phyloP scores from a whole-genome alignment of 2,329 filamentous ascomycete species.

The Microsporum audouinii region DNA sequence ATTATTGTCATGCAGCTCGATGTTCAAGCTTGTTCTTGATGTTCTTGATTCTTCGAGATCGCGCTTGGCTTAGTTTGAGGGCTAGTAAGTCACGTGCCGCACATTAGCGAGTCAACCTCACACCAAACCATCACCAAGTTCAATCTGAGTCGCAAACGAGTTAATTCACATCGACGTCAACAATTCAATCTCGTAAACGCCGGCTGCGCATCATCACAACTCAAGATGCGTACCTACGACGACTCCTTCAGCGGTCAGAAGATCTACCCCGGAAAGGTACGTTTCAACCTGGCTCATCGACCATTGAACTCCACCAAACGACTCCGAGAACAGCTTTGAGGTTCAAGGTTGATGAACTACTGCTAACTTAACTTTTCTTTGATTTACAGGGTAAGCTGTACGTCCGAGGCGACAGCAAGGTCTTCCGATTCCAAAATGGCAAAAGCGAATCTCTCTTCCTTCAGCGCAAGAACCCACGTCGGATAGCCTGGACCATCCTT shows the following conservation, averaged over 20 bases:
- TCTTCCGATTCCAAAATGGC: constrained; percentile 99
- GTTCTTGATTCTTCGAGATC: background rate
- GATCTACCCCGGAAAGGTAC: constrained; percentile 72
- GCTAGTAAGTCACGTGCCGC: constrained; percentile 29
- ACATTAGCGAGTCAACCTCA: constrained; percentile 34
- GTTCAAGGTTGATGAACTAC: background rate
- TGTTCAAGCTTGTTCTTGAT: background rate
- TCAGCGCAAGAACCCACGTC: constrained; percentile 99
- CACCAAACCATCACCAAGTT: constrained; percentile 31
- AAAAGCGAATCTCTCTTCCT: constrained; percentile 99
- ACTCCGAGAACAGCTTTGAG: background rate
- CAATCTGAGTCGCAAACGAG: constrained; percentile 19
- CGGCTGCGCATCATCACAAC: constrained; percentile 33
- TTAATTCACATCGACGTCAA: constrained; percentile 31
- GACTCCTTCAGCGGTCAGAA: constrained; percentile 66
- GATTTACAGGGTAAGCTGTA: constrained; percentile 86
- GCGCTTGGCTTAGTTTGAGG: constrained; percentile 15
- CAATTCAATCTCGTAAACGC: constrained; percentile 26
- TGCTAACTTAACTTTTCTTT: constrained; percentile 18
- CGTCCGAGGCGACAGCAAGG: constrained; percentile 98
- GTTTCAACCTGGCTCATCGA: constrained; percentile 21
- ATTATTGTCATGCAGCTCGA: too few species aligned
- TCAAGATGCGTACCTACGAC: constrained; percentile 66
- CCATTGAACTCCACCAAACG: background rate
- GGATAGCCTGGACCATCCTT: constrained; percentile 96